Percentiles rank a stretch among this genome's conserved stretches.
Evolutionary conservation across 176 grass and related monocot species (phyloP).

Genomic region (Oryza coarctata): DNA sequence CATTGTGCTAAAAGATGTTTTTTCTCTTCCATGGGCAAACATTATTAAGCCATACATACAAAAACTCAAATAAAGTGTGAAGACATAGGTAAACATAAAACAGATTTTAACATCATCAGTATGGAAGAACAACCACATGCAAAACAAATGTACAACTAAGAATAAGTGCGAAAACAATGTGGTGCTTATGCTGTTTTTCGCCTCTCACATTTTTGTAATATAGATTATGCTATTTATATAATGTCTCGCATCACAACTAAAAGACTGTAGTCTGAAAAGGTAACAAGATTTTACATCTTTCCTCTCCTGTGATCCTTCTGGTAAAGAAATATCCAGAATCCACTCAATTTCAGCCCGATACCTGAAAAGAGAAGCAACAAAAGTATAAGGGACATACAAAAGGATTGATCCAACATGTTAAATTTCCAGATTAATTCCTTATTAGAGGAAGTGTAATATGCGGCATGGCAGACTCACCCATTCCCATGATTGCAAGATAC

Average conservation of each 20-base stretch:
- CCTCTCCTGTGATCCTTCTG: constrained; percentile 74
- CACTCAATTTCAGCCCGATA: constrained; percentile 98
- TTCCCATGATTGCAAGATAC: constrained; percentile 81
- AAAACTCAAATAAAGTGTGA: constrained; percentile 25
- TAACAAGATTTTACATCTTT: constrained; percentile 60
- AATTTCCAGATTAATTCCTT: constrained; percentile 7
- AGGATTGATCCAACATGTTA: not conserved
- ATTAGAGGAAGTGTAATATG: not conserved
- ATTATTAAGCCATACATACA: not conserved
- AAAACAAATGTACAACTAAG: constrained; percentile 1
- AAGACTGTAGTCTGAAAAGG: constrained; percentile 17
- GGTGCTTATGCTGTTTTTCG: not conserved
- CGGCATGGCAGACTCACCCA: constrained; percentile 64
- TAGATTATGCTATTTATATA: constrained; percentile 12
- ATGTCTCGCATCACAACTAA: not conserved
- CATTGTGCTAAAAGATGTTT: not conserved
- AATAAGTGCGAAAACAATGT: constrained; percentile 1
- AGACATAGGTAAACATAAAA: constrained; percentile 14
- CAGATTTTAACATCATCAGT: not conserved
- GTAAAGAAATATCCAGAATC: constrained; percentile 71
- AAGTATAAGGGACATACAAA: constrained; percentile 28
- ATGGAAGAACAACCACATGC: not conserved
- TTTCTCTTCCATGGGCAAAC: constrained; percentile 5
- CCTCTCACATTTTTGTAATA: not conserved
- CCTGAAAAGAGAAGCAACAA: constrained; percentile 42